Evolutionary conservation across 257 asterid species (phyloP).

Genomic region (Mentha longifolia): DNA sequence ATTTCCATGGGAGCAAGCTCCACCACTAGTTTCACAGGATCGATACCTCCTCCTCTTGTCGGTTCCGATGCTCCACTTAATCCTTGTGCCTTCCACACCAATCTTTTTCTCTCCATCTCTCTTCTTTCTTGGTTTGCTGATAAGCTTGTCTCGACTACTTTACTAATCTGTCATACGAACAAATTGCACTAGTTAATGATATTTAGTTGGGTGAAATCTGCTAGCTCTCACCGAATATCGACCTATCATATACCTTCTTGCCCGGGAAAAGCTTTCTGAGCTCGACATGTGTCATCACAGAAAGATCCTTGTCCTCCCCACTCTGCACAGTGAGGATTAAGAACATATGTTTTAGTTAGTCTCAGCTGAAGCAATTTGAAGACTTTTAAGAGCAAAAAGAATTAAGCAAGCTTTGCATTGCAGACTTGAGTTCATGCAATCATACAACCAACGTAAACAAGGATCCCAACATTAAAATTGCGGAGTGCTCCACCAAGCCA

Average conservation of each 20-base stretch:
- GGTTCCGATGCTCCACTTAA: constrained; percentile 24
- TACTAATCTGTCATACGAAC: constrained; percentile 29
- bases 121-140: constrained; percentile 63
- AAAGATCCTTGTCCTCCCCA: constrained; percentile 60
- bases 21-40: constrained; percentile 56
- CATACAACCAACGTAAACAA: background rate
- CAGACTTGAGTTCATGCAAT: background rate
- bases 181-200: constrained; percentile 1
- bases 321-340: constrained; percentile 32
- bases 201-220: background rate
- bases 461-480: constrained; percentile 22
- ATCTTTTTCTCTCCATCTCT: constrained; percentile 60
- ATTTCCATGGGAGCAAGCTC: constrained; percentile 81
- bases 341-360: too few relatives aligned
- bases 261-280: constrained; percentile 52
- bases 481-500: background rate
- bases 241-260: constrained; percentile 42
- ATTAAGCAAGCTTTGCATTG: background rate
- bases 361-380: too few relatives aligned
- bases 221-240: background rate
- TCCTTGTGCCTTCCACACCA: constrained; percentile 52
- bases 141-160: constrained; percentile 52
- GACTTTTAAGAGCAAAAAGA: background rate
- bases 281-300: constrained; percentile 51
- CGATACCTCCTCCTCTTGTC: constrained; percentile 56